Percentiles rank a stretch among this genome's conserved stretches.
Conservation (phyloP, 2,329 filamentous ascomycete genomes). For the Sporothrix brasiliensis region DNA sequence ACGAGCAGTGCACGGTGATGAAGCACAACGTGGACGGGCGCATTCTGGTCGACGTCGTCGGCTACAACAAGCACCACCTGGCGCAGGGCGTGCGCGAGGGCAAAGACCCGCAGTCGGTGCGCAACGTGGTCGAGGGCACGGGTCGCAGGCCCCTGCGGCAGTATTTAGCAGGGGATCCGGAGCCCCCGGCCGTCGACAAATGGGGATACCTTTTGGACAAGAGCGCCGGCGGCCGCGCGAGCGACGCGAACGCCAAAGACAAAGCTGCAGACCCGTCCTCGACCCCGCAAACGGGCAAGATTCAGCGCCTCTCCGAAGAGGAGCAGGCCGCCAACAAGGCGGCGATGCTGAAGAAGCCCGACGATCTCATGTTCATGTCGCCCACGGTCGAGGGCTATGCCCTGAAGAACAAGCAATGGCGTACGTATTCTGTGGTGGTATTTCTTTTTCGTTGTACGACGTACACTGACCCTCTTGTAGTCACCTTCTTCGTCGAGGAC, state of each 20-base stretch:
- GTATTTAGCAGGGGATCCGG: no score
- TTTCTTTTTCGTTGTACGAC: no score
- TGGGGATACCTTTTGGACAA: no score
- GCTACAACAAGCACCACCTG: slow-evolving; percentile 49
- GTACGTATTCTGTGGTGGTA: slow-evolving; percentile 40
- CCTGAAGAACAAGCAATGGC: slow-evolving; percentile 52
- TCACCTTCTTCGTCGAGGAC: slow-evolving; percentile 48
- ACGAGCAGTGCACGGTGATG: slow-evolving; percentile 34
- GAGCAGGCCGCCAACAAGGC: slow-evolving; percentile 47
- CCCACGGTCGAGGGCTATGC: slow-evolving; percentile 51
- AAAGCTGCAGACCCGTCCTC: no score
- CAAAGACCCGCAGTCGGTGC: slow-evolving; percentile 40
- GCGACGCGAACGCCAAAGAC: not conserved
- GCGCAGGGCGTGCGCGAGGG: slow-evolving; percentile 45
- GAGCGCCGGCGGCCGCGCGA: no score
- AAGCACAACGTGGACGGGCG: slow-evolving; percentile 48
- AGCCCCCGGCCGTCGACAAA: no score
- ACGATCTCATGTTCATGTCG: slow-evolving; percentile 49
- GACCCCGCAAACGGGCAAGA: not conserved
- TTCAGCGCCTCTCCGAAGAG: slow-evolving; percentile 41
- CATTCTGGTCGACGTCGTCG: slow-evolving; percentile 48
- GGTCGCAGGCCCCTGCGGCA: not conserved
- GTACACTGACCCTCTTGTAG: slow-evolving; percentile 24
- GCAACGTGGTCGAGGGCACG: slow-evolving; percentile 34
- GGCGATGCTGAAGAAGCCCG: slow-evolving; percentile 45